Conservation (phyloP, 768 basidiomycete species). For the Ramaria sp. region DNA sequence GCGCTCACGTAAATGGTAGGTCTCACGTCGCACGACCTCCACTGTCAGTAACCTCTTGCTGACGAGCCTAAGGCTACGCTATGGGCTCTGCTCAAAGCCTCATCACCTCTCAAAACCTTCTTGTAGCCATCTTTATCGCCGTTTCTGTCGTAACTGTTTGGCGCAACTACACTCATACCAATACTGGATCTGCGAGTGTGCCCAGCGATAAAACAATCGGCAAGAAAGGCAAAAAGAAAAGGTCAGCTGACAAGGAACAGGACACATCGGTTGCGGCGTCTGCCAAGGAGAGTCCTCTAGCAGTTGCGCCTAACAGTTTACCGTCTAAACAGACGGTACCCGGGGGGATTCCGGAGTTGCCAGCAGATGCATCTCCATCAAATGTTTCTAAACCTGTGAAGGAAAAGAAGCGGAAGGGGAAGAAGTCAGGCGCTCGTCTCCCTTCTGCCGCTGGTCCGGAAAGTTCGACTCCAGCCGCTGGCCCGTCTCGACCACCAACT, state of each 20-base stretch:
- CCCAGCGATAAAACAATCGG: constrained; percentile 21
- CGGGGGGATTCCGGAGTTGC: constrained; percentile 12
- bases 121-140: constrained; percentile 28
- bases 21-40: too few relatives aligned
- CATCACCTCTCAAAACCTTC: constrained; percentile 26
- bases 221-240: constrained; percentile 13
- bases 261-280: neutral
- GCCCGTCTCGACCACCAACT: constrained; percentile 12
- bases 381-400: constrained; percentile 21
- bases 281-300: neutral
- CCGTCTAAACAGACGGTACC: constrained; percentile 9
- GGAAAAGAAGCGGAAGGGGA: constrained; percentile 32
- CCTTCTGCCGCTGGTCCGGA: constrained; percentile 16
- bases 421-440: constrained; percentile 6
- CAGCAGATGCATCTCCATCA: constrained; percentile 17
- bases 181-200: constrained; percentile 1
- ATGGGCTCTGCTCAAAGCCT: constrained; percentile 41
- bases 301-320: neutral
- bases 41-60: too few relatives aligned
- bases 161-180: constrained; percentile 13
- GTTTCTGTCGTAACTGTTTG: constrained; percentile 33
- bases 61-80: neutral
- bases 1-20: too few relatives aligned
- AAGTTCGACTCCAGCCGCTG: constrained; percentile 20
- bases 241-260: neutral